A percentile compares a stretch with the other conserved stretches of the same genome.
These are phyloP conservation scores for Blechomonas ayalai DNA, from an alignment of 208 protist species.

Conservation along the genomic window DNA sequence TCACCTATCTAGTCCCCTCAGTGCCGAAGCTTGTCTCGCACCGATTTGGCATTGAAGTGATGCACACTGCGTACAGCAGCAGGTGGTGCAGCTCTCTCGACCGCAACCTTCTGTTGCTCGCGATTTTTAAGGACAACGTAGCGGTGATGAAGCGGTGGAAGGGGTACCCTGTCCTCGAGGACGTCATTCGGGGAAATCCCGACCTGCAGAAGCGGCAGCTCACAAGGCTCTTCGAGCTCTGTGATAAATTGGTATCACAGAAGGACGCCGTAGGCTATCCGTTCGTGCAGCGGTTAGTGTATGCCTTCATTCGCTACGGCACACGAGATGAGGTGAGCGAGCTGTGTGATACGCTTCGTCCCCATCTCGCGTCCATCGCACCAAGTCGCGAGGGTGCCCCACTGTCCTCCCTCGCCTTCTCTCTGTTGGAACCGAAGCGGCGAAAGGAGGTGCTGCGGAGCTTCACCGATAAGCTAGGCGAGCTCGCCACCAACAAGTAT, in stretches of 20 bases:
- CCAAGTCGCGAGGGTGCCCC: conserved; percentile 63
- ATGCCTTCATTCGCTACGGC: conserved; percentile 54
- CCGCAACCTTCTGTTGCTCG: conserved; percentile 62
- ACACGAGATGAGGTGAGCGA: conserved; percentile 79
- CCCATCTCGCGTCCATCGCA: conserved; percentile 57
- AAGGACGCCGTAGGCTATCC: conserved; percentile 77
- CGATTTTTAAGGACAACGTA: conserved; percentile 81
- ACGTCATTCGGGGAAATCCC: conserved; percentile 49
- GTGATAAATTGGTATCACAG: conserved; percentile 85
- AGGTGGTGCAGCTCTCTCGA: conserved; percentile 63
- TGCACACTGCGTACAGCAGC: conserved; percentile 79
- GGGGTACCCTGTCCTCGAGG: conserved; percentile 75
- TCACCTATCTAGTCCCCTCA: conserved; percentile 45
- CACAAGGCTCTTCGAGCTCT: conserved; percentile 72
- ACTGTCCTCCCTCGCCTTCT: conserved; percentile 75
- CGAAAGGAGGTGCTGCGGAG: conserved; percentile 73
- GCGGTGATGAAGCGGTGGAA: conserved; percentile 83
- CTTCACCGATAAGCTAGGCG: conserved; percentile 58
- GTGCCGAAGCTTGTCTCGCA: conserved; percentile 77
- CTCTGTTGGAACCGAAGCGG: conserved; percentile 70
- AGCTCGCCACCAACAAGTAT: conserved; percentile 74
- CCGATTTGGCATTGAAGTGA: conserved; percentile 78
- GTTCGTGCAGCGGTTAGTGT: conserved; percentile 82
- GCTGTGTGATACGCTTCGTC: conserved; percentile 77
- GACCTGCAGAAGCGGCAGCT: conserved; percentile 67